These are phyloP conservation scores for Arthrobotrys entomopaga DNA, from an alignment of 2,329 filamentous ascomycete genomes.

Conservation along the genomic window DNA sequence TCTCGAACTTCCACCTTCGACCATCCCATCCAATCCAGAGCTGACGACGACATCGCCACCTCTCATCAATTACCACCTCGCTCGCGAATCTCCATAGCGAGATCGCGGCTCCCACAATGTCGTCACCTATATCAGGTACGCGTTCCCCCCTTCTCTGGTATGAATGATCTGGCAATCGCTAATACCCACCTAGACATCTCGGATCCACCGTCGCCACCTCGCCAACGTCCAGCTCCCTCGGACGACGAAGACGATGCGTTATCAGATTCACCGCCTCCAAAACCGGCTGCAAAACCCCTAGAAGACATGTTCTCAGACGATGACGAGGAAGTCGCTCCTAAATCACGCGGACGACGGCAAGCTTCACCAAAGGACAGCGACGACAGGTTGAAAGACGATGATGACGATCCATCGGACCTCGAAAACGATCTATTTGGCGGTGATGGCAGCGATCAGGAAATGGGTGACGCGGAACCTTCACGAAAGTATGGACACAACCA, in stretches of 20 bases:
- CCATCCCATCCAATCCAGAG: constrained; percentile 1
- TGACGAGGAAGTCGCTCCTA: constrained; percentile 39
- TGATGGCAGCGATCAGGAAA: constrained; percentile 36
- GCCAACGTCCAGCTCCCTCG: constrained; percentile 24
- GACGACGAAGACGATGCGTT: constrained; percentile 43
- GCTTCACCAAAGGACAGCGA: constrained; percentile 38
- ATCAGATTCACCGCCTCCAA: constrained; percentile 55
- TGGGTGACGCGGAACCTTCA: constrained; percentile 30
- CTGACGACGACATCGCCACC: constrained; percentile 5
- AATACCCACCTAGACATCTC: constrained; percentile 28
- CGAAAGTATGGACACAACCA: constrained; percentile 24
- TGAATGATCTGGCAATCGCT: background rate
- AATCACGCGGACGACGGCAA: constrained; percentile 36
- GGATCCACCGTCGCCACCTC: constrained; percentile 31
- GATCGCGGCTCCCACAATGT: constrained; percentile 19
- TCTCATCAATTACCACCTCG: background rate
- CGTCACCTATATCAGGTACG: constrained; percentile 49
- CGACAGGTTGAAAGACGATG: constrained; percentile 9
- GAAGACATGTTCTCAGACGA: constrained; percentile 44
- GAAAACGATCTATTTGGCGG: constrained; percentile 39
- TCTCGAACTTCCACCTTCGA: constrained; percentile 34
- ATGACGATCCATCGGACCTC: constrained; percentile 9
- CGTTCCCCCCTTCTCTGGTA: constrained; percentile 14
- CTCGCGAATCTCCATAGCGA: constrained; percentile 7
- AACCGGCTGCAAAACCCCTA: constrained; percentile 55